These are phyloP conservation scores for Thraustochytrium sp. DNA, from an alignment of 352 stramenopile species.

Conservation along the genomic window DNA sequence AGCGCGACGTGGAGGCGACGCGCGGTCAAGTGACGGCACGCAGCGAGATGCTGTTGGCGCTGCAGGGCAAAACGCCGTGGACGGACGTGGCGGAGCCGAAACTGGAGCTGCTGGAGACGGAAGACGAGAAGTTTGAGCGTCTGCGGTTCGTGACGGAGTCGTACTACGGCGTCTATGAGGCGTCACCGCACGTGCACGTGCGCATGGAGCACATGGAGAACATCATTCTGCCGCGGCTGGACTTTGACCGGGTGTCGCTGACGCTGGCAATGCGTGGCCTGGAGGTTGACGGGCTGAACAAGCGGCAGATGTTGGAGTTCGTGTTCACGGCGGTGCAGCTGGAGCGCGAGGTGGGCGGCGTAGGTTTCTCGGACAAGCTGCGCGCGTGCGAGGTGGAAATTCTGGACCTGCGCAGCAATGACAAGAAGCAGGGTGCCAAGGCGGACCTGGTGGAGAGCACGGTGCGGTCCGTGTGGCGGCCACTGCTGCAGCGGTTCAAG, in stretches of 20 bases:
- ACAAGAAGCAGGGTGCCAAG: constrained; percentile 36
- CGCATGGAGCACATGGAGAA: constrained; percentile 73
- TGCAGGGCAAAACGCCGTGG: constrained; percentile 45
- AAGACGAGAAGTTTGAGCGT: constrained; percentile 56
- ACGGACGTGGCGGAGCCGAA: constrained; percentile 45
- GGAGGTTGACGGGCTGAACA: constrained; percentile 66
- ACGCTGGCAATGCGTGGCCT: constrained; percentile 69
- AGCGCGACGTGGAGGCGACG: constrained; percentile 1
- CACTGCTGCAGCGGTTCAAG: constrained; percentile 44
- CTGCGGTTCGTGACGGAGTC: constrained; percentile 54
- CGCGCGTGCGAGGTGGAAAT: constrained; percentile 42
- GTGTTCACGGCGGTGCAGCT: constrained; percentile 72
- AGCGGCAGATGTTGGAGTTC: constrained; percentile 70
- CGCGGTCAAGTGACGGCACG: constrained; percentile 55
- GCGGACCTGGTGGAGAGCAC: constrained; percentile 7
- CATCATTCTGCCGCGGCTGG: constrained; percentile 66
- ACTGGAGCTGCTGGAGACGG: constrained; percentile 46
- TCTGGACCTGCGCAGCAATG: constrained; percentile 47
- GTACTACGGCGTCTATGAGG: constrained; percentile 80
- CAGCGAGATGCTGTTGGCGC: constrained; percentile 53
- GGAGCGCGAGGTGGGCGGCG: constrained; percentile 50
- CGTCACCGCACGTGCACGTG: constrained; percentile 68
- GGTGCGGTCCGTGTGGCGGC: neutral
- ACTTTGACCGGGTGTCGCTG: constrained; percentile 64
- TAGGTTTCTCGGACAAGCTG: constrained; percentile 44